A percentile compares a stretch with the other conserved stretches of the same genome.
Evolutionary conservation across 345 rosid genomes (phyloP).

Genomic region (Crucihimalaya himalaica): DNA sequence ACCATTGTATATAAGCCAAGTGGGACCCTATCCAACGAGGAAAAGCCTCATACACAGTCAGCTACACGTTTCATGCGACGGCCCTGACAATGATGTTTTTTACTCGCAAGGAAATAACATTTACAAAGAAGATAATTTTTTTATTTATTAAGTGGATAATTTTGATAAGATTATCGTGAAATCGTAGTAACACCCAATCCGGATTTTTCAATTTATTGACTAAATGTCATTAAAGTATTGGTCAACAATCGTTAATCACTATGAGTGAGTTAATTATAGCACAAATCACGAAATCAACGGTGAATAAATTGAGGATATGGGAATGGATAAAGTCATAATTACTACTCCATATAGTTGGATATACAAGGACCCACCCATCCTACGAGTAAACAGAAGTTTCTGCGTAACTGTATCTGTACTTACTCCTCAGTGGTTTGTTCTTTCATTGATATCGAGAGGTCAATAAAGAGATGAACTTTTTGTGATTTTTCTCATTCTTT

Average conservation of each 20-base stretch:
- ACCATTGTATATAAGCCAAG: not conserved
- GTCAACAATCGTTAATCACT: not conserved
- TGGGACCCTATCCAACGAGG: conserved; percentile 35
- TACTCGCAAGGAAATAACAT: not conserved
- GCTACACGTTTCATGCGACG: conserved; percentile 45
- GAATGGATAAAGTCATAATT: conserved; percentile 30
- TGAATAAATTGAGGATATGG: conserved; percentile 7
- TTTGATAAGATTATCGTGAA: not conserved
- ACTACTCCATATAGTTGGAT: conserved; percentile 24
- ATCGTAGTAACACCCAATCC: not conserved
- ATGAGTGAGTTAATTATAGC: not conserved
- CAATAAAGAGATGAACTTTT: conserved; percentile 25
- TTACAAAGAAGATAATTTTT: not conserved
- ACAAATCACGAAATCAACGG: conserved; percentile 14
- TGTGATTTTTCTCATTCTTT: not conserved
- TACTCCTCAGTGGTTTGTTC: conserved; percentile 13
- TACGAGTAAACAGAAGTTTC: conserved; percentile 29
- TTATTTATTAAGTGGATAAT: not conserved
- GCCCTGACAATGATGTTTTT: conserved; percentile 9
- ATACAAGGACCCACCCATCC: conserved; percentile 29
- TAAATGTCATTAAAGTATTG: not conserved
- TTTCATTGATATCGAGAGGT: conserved; percentile 18
- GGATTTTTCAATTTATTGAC: not conserved
- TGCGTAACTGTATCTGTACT: conserved; percentile 28
- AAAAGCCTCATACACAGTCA: conserved; percentile 39